Evolutionary conservation across 768 basidiomycete species (phyloP), one percentile per base, ranked within the genome.

Genomic region (Boletus bicolor): DNA sequence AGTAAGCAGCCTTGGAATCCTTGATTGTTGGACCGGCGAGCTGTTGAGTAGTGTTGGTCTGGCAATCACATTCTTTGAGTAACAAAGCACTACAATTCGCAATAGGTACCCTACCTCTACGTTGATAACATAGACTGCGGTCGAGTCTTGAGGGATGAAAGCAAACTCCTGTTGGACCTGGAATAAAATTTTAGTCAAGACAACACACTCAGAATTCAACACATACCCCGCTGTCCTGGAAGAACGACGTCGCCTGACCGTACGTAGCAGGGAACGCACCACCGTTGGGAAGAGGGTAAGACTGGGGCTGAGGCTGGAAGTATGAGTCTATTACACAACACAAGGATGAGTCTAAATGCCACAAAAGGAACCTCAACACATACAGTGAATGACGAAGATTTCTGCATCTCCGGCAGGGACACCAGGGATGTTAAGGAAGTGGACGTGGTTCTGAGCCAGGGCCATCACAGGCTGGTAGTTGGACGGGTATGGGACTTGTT

Each of bases 381-480:
- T 64, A 88, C 90, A 95, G 70, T 95, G 93, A 57, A 95, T 89
- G 28, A 94, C 91, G 60, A 91, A 95, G 54, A 94, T 87, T 51
- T 84, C 75, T 3, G 84, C 86, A 39, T 79, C 82, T 11, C 92
- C 92, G 19, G 87, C 80, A n/a, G 81, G 54, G 7, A 80, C 76
- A 24, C 76, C 78, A 9, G 90, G 87, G 2, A 89, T 83, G 56
- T 89, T 76, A 24, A 93, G 75, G 80, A 92, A 93, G 68, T 87
- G 83, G 51, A 95, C 77, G 66, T 95, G 93, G 69, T 95, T 95
- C 63, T 91, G 84, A 10, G 91, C 91, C 37, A 91, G 76, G 0
- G 87, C 90, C 81, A 91, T 85, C 55, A 87, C 84, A 15, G 89
- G 87, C 36, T 82, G 68, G 68, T 92, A 92, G 52, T 72, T 73